Percentiles rank a stretch among this genome's conserved stretches.
These are phyloP conservation scores for Neonectria coccinea DNA, from an alignment of 2,329 filamentous ascomycete species.

Conservation along the genomic window DNA sequence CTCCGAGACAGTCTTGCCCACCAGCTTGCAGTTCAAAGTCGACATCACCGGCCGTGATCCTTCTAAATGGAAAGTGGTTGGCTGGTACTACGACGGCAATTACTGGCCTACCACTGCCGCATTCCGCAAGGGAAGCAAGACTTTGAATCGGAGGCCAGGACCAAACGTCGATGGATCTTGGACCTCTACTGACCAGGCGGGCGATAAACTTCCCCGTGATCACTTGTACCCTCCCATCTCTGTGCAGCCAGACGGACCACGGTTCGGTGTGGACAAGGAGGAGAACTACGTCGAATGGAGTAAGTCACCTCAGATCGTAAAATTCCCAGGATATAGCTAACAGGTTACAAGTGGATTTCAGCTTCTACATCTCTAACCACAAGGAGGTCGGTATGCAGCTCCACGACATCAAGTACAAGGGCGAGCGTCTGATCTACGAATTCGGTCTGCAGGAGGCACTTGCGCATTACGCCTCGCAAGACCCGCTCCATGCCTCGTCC, in stretches of 20 bases:
- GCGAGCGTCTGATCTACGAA: slow-evolving; percentile 28
- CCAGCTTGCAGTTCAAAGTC: slow-evolving; percentile 57
- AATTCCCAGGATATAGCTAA: neutral
- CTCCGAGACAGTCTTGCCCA: slow-evolving; percentile 59
- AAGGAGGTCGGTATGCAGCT: slow-evolving; percentile 29
- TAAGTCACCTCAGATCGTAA: neutral
- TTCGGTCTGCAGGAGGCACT: slow-evolving; percentile 28
- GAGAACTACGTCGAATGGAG: slow-evolving; percentile 35
- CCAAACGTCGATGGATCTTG: slow-evolving; percentile 27
- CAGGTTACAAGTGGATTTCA: slow-evolving; percentile 48
- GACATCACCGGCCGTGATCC: slow-evolving; percentile 65
- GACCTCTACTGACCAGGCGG: slow-evolving; percentile 30
- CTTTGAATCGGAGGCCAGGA: slow-evolving; percentile 4
- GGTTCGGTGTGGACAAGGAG: slow-evolving; percentile 27
- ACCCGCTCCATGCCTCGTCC: slow-evolving; percentile 24
- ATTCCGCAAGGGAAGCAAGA: slow-evolving; percentile 1
- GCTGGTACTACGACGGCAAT: slow-evolving; percentile 67
- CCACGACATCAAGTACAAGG: slow-evolving; percentile 29
- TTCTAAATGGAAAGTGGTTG: slow-evolving; percentile 61
- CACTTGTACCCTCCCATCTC: slow-evolving; percentile 21
- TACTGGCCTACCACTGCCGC: slow-evolving; percentile 63
- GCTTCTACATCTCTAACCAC: slow-evolving; percentile 5
- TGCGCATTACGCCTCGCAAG: slow-evolving; percentile 27
- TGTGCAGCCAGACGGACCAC: slow-evolving; percentile 25
- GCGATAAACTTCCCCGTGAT: slow-evolving; percentile 15